Conservation (phyloP, 148 eudicot genomes). For the Linanthus parryae region DNA sequence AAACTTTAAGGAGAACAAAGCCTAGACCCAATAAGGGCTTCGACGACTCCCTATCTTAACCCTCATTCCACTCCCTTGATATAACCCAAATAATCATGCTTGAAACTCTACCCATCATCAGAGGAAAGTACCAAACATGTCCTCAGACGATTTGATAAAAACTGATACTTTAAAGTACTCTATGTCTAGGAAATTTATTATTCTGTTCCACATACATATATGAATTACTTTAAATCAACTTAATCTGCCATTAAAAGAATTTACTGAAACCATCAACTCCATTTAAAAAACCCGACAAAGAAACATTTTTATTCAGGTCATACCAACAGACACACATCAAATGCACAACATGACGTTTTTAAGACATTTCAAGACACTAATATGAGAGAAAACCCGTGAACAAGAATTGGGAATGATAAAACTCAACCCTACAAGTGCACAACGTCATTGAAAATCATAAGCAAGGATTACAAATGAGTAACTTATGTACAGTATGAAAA, state of each 20-base stretch:
- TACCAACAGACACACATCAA: conserved; percentile 1
- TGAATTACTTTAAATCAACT: background rate
- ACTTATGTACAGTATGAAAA: too few species aligned
- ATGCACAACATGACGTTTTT: conserved; percentile 8
- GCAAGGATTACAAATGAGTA: conserved; percentile 2
- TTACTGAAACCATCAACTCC: too few species aligned
- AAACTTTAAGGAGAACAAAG: too few species aligned
- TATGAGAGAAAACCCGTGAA: conserved; percentile 5
- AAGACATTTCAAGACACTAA: conserved; percentile 1
- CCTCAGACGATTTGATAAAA: background rate
- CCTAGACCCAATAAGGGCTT: too few species aligned
- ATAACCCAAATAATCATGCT: too few species aligned
- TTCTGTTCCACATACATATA: too few species aligned
- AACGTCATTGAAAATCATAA: conserved; percentile 15
- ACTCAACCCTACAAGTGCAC: conserved; percentile 10
- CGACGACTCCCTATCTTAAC: too few species aligned
- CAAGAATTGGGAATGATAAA: conserved; percentile 13
- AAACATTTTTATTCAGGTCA: conserved; percentile 5
- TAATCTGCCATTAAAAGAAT: too few species aligned
- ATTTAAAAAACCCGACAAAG: conserved; percentile 1
- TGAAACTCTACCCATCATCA: conserved; percentile 1
- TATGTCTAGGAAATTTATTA: conserved; percentile 1
- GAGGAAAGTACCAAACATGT: background rate
- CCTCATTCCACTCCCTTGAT: too few species aligned
- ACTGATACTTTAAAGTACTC: background rate